Evolutionary conservation across 2,329 filamentous ascomycete species (phyloP), one percentile per base, ranked within the genome.

Genomic region (Cladosporium cucumerinum): DNA sequence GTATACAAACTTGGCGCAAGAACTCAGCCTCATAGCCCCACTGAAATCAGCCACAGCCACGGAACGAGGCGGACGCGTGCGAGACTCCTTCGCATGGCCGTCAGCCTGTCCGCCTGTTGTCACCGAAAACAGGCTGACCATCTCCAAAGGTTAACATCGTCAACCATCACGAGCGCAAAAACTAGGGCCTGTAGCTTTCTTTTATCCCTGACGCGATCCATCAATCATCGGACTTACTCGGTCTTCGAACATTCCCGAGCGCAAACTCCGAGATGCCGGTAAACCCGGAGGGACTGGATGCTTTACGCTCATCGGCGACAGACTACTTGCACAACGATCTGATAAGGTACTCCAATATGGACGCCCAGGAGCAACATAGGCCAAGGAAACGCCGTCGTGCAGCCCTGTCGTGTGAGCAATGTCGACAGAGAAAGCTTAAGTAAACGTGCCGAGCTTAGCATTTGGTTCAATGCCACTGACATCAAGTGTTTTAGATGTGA

Each of bases 1-100:
- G n/a, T 12, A 46, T 21, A 21, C n/a, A 46, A 5, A 46, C n/a
- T 46, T 46, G 2, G 2, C 5, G 5, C 39, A 21, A 6, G 2
- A 11, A 1, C 39, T 46, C 39, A 46, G 25, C 64, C 66, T 39
- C 39, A 61, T 8, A 55, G 62, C 34, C 52, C 66, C 43, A 58
- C 39, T 43, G 18, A n/a, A 10, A 43, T n/a, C 39, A 46, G 39
- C 39, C 39, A 46, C 39, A 43, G 36, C 36, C 36, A 43, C 39
- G 39, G 36, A 43, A 43, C 36, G 36, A 43, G 36, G 18, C 36
- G 36, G 39, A 46, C 39, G 39, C n/a, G 39, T 23, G 39, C 39
- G 39, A 43, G 39, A 46, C 39, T 46, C 39, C 39, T 43, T 43
- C 36, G 36, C 36, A 21, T 4, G 39, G 39, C 39, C 23, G 39